These are phyloP conservation scores for Pelargonium myrrhifolium DNA, from an alignment of 441 rosid species.

Conservation along the genomic window DNA sequence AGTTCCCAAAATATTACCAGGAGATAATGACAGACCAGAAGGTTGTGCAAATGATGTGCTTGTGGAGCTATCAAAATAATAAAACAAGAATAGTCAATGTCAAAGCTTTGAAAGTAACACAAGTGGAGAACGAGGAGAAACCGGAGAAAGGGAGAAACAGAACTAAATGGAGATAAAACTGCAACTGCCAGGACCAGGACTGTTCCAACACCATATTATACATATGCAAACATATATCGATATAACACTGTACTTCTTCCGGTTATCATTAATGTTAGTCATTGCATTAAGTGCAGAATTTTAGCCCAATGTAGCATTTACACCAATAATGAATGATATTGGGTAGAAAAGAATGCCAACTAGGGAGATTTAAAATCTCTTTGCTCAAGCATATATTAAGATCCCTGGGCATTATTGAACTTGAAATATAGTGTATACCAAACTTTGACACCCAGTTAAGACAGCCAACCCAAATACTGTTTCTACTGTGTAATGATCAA, in stretches of 20 bases:
- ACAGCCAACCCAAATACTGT: not conserved
- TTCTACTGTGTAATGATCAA: not conserved
- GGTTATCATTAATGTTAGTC: not conserved
- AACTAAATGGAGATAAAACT: not conserved
- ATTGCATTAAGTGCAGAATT: not conserved
- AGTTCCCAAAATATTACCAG: conserved; percentile 42
- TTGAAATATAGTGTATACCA: not conserved
- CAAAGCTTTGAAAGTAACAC: conserved; percentile 2
- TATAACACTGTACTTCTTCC: not conserved
- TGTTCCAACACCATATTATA: not conserved
- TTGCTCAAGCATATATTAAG: not conserved
- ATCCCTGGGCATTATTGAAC: not conserved
- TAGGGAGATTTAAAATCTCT: not conserved
- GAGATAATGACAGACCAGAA: conserved; percentile 73
- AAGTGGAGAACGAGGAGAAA: not conserved
- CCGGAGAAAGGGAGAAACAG: no score
- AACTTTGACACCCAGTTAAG: not conserved
- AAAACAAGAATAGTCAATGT: conserved; percentile 14
- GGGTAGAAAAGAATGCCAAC: not conserved
- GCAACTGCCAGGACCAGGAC: not conserved
- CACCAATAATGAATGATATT: not conserved
- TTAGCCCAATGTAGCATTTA: not conserved
- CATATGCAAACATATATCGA: not conserved
- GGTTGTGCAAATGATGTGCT: conserved; percentile 92
- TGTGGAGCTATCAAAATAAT: conserved; percentile 46